Percentiles rank a stretch among this genome's conserved stretches.
Evolutionary conservation across 495 filamentous ascomycete genomes (phyloP).

Genomic region (Neurospora intermedia): DNA sequence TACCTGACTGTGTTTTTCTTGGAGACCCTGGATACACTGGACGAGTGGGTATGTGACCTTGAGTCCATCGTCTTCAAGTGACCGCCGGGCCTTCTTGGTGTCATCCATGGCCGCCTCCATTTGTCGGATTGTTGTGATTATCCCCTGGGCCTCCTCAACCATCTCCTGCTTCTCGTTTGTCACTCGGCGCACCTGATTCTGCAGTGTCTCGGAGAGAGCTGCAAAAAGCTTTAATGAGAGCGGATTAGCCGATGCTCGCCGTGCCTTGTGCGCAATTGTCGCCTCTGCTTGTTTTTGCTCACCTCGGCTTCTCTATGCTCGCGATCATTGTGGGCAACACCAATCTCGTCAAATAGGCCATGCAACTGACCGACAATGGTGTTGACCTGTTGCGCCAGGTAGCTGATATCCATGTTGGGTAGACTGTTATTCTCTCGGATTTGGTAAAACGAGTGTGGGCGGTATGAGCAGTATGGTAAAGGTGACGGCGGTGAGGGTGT

Average conservation of each 20-base stretch:
- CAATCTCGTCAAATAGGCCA: constrained; percentile 92
- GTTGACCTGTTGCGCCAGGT: constrained; percentile 85
- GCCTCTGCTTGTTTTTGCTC: not conserved
- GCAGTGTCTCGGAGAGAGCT: constrained; percentile 75
- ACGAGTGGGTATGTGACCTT: constrained; percentile 70
- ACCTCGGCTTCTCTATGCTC: constrained; percentile 81
- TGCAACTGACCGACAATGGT: constrained; percentile 85
- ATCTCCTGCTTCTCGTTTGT: constrained; percentile 79
- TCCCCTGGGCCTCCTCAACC: constrained; percentile 73
- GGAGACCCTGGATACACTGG: constrained; percentile 63
- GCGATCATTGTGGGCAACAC: constrained; percentile 79
- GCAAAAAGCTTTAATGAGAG: constrained; percentile 56
- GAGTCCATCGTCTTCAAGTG: constrained; percentile 48
- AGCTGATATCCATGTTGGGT: constrained; percentile 70
- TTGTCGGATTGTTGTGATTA: constrained; percentile 76
- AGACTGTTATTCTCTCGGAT: not conserved
- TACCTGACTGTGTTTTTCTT: constrained; percentile 74
- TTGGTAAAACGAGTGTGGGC: not conserved
- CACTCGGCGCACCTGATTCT: constrained; percentile 72
- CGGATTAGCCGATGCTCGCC: not conserved
- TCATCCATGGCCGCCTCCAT: constrained; percentile 89
- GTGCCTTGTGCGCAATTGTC: not conserved
- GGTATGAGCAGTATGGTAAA: not conserved
- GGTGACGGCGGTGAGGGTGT: not conserved
- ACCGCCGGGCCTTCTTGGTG: constrained; percentile 46